Base-by-base conservation (phyloP, 345 rosid species). In the Pistacia integerrima region DNA sequence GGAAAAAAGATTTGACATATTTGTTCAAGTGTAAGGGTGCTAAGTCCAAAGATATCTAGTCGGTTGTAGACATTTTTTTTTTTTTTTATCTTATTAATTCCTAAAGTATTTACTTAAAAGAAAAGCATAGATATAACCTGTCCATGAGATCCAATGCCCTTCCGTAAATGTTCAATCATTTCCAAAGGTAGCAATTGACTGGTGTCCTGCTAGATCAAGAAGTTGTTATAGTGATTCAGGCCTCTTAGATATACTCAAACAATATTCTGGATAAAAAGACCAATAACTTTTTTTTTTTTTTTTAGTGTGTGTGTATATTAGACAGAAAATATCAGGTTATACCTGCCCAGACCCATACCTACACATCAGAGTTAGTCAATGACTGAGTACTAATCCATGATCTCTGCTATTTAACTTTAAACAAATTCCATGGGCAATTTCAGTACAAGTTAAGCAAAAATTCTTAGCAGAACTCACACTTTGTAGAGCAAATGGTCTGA, bases 151-250 rank as follows among this genome's bases (percentile, higher is more conserved):
- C 98, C 99, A 74, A 84, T 59, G 82, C 89, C 90, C 83, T 84
- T 76, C 81, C 73, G 85, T 73, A 95, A 98, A 89, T 95, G 99
- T 84, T 90, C 88, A 78, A 92, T 85, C 93, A 95, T 95, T 84
- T 88, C 97, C 13, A 68, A 49, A 13, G 97, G 92, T 44, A 82
- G 77, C 83, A 95, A 84, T 64, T 90, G 85, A 76, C 82, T 79
- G 61, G 86, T 90, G 25, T 78, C 91, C 98, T 91, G 90, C 60
- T 14, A 74, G 71, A 33, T 54, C 60, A 81, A 80, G 63, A 84
- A 65, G 70, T 49, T 4, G 16, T 65, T 8, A 78, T 35, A 72
- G 66, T 48, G 74, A 52, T 51, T 73, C 3, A 49, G 18, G 64
- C 38, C 51, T 61, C 63, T 12, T 67, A 22, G 5, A 68, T 17